These are phyloP conservation scores for Coelastrella sp. DNA, from an alignment of 139 green algal species.

Conservation along the genomic window DNA sequence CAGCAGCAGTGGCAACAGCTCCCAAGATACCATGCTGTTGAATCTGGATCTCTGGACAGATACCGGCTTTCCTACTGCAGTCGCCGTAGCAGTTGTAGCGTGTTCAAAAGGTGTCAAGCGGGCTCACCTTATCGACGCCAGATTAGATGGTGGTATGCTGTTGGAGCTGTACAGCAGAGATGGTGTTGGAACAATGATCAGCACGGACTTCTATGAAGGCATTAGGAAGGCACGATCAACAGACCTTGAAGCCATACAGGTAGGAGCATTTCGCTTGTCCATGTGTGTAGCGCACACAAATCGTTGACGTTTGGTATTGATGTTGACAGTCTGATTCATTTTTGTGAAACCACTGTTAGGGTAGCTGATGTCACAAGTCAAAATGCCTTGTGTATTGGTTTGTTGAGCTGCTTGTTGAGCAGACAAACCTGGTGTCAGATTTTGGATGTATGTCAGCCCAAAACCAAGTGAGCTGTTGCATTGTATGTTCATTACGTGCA, in stretches of 20 bases:
- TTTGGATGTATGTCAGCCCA: too few species aligned
- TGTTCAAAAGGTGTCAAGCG: slow-evolving; percentile 62
- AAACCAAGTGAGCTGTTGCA: neutral
- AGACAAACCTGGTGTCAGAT: too few species aligned
- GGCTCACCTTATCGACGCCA: slow-evolving; percentile 83
- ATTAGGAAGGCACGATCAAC: slow-evolving; percentile 77
- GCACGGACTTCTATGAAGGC: slow-evolving; percentile 93
- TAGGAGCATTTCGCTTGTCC: neutral
- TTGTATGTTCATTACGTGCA: neutral
- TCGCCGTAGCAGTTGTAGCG: slow-evolving; percentile 61
- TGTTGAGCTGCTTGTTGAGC: too few species aligned
- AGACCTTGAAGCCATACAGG: slow-evolving; percentile 72
- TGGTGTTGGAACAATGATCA: slow-evolving; percentile 94
- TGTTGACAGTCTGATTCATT: neutral
- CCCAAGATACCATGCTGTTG: slow-evolving; percentile 45
- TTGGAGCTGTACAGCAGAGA: slow-evolving; percentile 97
- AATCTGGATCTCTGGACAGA: slow-evolving; percentile 69
- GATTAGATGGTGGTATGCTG: slow-evolving; percentile 84
- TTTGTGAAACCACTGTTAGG: too few species aligned
- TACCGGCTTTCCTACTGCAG: slow-evolving; percentile 61
- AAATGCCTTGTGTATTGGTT: too few species aligned
- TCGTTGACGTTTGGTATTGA: neutral
- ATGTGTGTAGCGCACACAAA: neutral
- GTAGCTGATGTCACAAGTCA: neutral
- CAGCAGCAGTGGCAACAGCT: neutral